Base-by-base conservation (phyloP, 805 yeast genomes). In the Blastobotrys parvus region DNA sequence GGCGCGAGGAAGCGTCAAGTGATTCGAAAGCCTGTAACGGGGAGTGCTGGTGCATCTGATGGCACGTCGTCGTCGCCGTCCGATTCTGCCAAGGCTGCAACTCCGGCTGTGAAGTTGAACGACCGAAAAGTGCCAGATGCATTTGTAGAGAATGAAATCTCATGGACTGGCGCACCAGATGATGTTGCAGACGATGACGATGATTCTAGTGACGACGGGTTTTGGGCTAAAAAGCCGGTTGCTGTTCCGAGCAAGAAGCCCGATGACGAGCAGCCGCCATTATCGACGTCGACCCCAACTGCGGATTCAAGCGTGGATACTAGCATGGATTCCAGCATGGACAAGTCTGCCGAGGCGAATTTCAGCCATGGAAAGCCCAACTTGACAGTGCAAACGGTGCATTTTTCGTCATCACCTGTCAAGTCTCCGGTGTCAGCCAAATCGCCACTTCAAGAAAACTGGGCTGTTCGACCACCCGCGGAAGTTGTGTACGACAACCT, bases 381-480 rank as follows among this genome's bases (percentile, higher is more conserved):
- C 15, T 36, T 47, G n/a, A 35, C 30, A 10, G 44, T 45, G 15
- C 45, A 43, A 16, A 43, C 41, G 4, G 34, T n/a, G 11, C 23
- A 17, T 10, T 29, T 13, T 13, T 25, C 43, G 29, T 41, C 36
- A 10, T 31, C 41, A 6, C 39, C 40, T 3, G 13, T 34, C 18
- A 35, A 20, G 20, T 44, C 49, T 3, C 51, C 54, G 10, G 35
- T 32, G 4, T 33, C 50, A 7, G 45, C 35, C n/a, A 39, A 43
- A 17, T 49, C 45, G 16, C 36, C 35, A 19, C 29, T 13, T 15
- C 18, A 21, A 15, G 51, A 48, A 36, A 41, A 45, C 18, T 77
- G 80, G 86, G 79, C 82, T 5, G 81, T 92, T 13, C 77, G 99
- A 59, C 99, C 99, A 2, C 88, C 97, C 0, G 82, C 95, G 1